phyloP scores from a whole-genome alignment of 176 grass and related monocot species.

The Paspalum notatum region DNA sequence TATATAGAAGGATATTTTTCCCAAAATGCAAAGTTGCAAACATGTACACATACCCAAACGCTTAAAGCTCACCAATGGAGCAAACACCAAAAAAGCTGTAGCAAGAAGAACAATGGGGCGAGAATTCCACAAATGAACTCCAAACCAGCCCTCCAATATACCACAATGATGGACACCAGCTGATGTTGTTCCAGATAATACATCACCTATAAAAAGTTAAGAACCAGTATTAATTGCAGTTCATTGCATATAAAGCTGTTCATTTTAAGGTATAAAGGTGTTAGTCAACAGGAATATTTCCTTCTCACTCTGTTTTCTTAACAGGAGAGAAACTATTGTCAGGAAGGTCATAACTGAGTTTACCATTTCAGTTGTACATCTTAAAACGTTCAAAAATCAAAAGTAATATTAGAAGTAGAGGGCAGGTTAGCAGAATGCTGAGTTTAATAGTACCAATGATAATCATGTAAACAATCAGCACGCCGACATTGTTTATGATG shows the following conservation, averaged over 20 bases:
- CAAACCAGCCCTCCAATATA: constrained; percentile 97
- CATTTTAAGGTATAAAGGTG: constrained; percentile 13
- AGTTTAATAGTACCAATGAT: constrained; percentile 68
- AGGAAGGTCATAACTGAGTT: constrained; percentile 11
- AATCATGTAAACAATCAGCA: constrained; percentile 98
- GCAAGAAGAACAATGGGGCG: constrained; percentile 75
- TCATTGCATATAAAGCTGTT: constrained; percentile 16
- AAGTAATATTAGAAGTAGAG: constrained; percentile 18
- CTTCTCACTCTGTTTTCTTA: background rate
- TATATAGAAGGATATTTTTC: constrained; percentile 31
- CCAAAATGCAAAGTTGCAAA: background rate
- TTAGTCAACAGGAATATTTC: constrained; percentile 1
- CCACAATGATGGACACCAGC: constrained; percentile 69
- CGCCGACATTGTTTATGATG: constrained; percentile 77
- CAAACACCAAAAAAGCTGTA: constrained; percentile 78
- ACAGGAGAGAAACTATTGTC: background rate
- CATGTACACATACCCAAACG: constrained; percentile 64
- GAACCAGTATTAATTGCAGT: background rate
- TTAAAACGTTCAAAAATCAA: background rate
- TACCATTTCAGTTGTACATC: background rate
- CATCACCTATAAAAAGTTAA: constrained; percentile 63
- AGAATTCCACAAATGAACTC: constrained; percentile 74
- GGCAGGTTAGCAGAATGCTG: constrained; percentile 11
- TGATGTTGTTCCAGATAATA: constrained; percentile 92
- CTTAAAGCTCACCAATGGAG: constrained; percentile 92